Base-by-base conservation (phyloP, 495 filamentous ascomycete species). In the Penicillium roqueforti region DNA sequence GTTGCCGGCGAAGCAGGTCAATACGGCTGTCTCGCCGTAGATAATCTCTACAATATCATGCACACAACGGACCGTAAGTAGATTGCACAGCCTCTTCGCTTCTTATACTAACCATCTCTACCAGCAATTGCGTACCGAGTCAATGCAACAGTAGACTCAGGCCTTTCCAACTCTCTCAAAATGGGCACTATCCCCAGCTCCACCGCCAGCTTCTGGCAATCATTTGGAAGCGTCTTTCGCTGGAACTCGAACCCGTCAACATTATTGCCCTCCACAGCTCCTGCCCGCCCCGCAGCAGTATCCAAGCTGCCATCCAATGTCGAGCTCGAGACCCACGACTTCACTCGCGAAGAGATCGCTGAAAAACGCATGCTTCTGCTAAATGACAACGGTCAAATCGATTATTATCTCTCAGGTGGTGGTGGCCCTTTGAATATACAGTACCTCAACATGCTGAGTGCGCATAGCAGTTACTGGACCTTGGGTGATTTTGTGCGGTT, bases 1-100 rank as follows among this genome's bases (percentile, higher is more conserved):
- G 78, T 97, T 38, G 84, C 85, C 34, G 91, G 88, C 6, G 83
- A 92, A 41, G 75, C 77, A 13, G 92, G 87, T 44, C 81, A 73
- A 11, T 96, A 91, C 66, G 93, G 93, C 25, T 98, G 92, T 69
- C 72, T 97, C 34, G 89, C 92, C 5, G 89, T 96, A 8, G 90
- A 96, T 62, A 98, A 98, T 66, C 79, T 98, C 41, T 98, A 97
- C 78, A 98, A 98, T 66, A 83, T 98, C 56, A 80, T 97, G 63
- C 78, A 84, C 55, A 79, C 78, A 34, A 81, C 80, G 18, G 82
- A 84, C 55, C 80, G 76, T 79, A 67, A 44, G 69, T 62, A 6
- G 22, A 32, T 1, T 18, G 8, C n/a, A 26, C 19, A 19, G 7
- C 36, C 75, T 16, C 9, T 13, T 18, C 28, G 10, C 5, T 3